Percentiles rank a stretch among this genome's conserved stretches.
These are phyloP conservation scores for Massospora cicadina DNA, from an alignment of 371 early-diverging fungal species.

Conservation along the genomic window DNA sequence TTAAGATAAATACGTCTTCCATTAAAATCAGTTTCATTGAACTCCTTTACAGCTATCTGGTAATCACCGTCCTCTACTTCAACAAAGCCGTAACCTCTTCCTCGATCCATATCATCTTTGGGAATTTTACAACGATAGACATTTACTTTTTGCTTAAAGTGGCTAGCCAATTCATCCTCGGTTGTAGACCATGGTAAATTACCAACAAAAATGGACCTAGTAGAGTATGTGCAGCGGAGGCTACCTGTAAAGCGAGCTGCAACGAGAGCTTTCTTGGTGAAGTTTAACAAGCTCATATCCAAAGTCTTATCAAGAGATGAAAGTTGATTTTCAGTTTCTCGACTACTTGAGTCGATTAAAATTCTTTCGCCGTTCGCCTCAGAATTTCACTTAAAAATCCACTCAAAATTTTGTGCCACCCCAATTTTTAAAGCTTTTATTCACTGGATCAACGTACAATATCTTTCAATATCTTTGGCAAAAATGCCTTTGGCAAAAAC, in stretches of 20 bases:
- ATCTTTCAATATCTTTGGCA: no score
- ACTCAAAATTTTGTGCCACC: no score
- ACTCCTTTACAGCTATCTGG: conserved; percentile 28
- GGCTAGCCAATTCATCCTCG: conserved; percentile 26
- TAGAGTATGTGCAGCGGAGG: conserved; percentile 17
- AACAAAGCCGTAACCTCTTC: conserved; percentile 61
- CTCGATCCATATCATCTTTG: conserved; percentile 32
- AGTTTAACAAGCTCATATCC: no score
- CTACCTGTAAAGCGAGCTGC: background rate
- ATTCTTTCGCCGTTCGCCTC: no score
- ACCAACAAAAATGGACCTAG: conserved; percentile 46
- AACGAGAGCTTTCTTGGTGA: no score
- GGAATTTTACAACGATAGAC: conserved; percentile 20
- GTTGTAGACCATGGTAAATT: conserved; percentile 39
- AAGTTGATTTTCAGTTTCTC: no score
- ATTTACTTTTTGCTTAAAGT: conserved; percentile 22
- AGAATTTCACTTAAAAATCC: no score
- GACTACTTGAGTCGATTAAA: no score
- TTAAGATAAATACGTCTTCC: conserved; percentile 37
- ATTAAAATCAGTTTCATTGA: conserved; percentile 37
- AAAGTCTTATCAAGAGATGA: no score
- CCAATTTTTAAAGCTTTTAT: no score
- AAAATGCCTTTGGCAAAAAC: no score
- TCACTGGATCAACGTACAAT: no score
- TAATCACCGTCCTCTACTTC: conserved; percentile 31